These are phyloP conservation scores for Straminergon stramineum DNA, from an alignment of 225 moss, liverwort and hornwort species.

Conservation along the genomic window DNA sequence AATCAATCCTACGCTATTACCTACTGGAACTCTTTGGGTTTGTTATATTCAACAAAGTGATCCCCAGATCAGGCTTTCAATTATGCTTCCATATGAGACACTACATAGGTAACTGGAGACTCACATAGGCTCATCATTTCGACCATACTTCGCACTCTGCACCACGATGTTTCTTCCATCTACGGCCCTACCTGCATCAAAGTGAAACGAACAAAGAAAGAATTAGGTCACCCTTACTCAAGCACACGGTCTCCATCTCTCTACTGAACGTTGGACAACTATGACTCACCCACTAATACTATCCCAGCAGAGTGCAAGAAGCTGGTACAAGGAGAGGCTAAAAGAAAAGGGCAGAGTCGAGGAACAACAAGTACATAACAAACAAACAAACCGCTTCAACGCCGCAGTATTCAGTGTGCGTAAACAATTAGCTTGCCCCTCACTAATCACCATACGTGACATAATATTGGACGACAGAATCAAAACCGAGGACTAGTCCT, in stretches of 20 bases:
- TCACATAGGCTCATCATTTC: slow-evolving; percentile 51
- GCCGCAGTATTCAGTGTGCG: background rate
- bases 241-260: slow-evolving; percentile 45
- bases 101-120: background rate
- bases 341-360: background rate
- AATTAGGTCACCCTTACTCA: background rate
- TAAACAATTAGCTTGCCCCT: background rate
- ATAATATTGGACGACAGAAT: background rate
- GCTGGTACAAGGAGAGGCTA: background rate
- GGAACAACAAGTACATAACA: background rate
- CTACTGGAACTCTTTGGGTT: background rate
- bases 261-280: slow-evolving; percentile 48
- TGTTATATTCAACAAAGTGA: background rate
- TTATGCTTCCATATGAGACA: background rate
- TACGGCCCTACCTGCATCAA: slow-evolving; percentile 33
- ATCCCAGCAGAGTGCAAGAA: slow-evolving; percentile 35
- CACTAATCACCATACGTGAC: background rate
- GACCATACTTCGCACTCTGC: slow-evolving; percentile 49
- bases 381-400: background rate
- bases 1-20: background rate
- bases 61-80: background rate
- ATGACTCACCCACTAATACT: slow-evolving; percentile 56
- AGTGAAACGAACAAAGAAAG: background rate
- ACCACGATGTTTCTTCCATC: slow-evolving; percentile 53
- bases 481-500: background rate